Conservation (phyloP, 768 basidiomycete genomes). For the Hortiboletus campestris region DNA sequence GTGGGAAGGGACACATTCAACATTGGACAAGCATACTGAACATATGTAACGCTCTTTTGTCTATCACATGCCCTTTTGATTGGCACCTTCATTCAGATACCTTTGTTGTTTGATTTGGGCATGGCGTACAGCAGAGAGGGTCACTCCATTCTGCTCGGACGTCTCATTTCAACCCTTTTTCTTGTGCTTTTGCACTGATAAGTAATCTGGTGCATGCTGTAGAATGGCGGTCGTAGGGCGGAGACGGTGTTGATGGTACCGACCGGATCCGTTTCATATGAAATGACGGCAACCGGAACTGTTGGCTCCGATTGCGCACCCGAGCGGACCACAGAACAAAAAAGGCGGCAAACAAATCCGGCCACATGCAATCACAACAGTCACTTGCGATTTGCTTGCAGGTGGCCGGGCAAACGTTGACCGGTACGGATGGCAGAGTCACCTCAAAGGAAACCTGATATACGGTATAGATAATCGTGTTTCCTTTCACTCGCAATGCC, state of each 20-base stretch:
- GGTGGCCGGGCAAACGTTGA: neutral
- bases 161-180: neutral
- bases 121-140: slow-evolving; percentile 8
- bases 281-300: slow-evolving; percentile 9
- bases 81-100: slow-evolving; percentile 26
- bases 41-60: slow-evolving; percentile 36
- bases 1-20: slow-evolving; percentile 4
- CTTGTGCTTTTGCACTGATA: neutral
- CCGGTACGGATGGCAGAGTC: neutral
- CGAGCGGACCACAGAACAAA: neutral
- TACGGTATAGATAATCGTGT: neutral
- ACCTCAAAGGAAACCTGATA: neutral
- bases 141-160: slow-evolving; percentile 4
- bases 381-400: neutral
- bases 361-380: neutral
- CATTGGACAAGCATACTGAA: slow-evolving; percentile 25
- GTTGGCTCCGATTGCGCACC: neutral
- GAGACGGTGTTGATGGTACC: neutral
- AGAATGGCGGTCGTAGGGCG: neutral
- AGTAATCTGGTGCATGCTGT: neutral
- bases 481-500: neutral
- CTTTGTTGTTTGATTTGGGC: slow-evolving; percentile 27
- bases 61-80: slow-evolving; percentile 22
- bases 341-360: neutral
- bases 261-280: slow-evolving; percentile 14